Conservation (phyloP, 2,329 filamentous ascomycete species). For the Curvularia hawaiiensis region DNA sequence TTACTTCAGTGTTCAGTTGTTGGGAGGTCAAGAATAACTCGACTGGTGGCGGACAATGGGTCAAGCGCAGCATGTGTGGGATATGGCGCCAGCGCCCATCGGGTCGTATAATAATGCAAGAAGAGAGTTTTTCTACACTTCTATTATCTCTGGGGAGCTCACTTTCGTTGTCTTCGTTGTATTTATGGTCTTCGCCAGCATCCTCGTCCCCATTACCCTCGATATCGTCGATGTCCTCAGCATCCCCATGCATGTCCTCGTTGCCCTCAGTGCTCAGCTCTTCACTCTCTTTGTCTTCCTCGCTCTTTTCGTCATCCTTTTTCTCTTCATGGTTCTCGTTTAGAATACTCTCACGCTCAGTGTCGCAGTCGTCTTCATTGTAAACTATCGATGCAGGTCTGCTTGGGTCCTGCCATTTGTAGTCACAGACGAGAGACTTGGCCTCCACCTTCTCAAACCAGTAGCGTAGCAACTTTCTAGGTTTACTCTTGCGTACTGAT, state of each 20-base stretch:
- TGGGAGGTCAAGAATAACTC: constrained; percentile 39
- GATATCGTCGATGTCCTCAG: neutral
- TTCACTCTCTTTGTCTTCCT: constrained; percentile 8
- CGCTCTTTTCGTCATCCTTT: neutral
- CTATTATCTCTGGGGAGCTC: constrained; percentile 6
- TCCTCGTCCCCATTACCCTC: constrained; percentile 9
- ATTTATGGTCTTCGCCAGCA: neutral
- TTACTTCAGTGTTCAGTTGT: constrained; percentile 36
- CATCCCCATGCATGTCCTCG: neutral
- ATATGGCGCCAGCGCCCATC: constrained; percentile 42
- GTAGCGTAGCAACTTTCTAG: constrained; percentile 35
- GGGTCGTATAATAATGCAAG: constrained; percentile 20
- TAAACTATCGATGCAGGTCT: constrained; percentile 15
- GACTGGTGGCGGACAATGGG: constrained; percentile 37
- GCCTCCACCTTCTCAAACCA: constrained; percentile 46
- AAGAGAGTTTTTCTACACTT: constrained; percentile 9
- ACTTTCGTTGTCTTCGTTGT: neutral
- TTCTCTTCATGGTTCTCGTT: constrained; percentile 13
- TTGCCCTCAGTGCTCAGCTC: constrained; percentile 3
- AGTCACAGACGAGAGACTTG: constrained; percentile 21
- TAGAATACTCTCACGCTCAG: constrained; percentile 8
- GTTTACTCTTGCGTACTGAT: constrained; percentile 21
- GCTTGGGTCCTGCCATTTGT: constrained; percentile 17
- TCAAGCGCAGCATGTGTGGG: constrained; percentile 41
- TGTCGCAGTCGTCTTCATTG: constrained; percentile 14